Evolutionary conservation across 2,329 filamentous ascomycete genomes (phyloP).

Genomic region (Penicillium expansum): DNA sequence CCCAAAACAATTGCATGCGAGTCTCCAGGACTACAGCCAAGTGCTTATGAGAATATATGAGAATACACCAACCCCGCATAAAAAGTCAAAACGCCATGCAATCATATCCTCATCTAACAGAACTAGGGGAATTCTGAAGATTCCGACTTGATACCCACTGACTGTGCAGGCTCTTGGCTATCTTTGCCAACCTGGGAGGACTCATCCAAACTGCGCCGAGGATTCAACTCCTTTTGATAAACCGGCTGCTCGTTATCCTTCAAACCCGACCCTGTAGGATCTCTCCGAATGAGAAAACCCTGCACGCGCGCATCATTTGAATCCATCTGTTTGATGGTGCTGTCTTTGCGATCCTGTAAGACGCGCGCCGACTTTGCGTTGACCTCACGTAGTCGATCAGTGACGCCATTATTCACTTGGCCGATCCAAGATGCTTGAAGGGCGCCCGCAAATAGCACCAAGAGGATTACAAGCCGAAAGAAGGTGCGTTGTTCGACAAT

Average conservation of each 20-base stretch:
- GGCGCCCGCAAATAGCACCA: slow-evolving; percentile 68
- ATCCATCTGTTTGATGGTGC: slow-evolving; percentile 48
- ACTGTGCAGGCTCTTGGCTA: neutral
- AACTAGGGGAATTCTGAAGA: neutral
- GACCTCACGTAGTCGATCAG: slow-evolving; percentile 65
- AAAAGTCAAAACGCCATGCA: neutral
- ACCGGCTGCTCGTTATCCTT: slow-evolving; percentile 44
- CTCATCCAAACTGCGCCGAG: slow-evolving; percentile 8
- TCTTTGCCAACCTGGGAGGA: neutral
- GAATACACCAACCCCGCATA: neutral
- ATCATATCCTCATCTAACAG: neutral
- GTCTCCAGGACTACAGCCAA: neutral
- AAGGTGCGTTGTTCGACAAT: slow-evolving; percentile 80
- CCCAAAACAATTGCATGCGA: neutral
- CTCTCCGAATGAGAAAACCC: slow-evolving; percentile 71
- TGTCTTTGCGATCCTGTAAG: slow-evolving; percentile 54
- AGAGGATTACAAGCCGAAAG: slow-evolving; percentile 65
- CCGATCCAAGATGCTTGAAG: slow-evolving; percentile 70
- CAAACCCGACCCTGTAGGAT: slow-evolving; percentile 52
- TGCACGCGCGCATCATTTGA: slow-evolving; percentile 65
- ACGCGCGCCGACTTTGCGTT: slow-evolving; percentile 62
- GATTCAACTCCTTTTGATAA: slow-evolving; percentile 38
- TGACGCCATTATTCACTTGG: slow-evolving; percentile 58
- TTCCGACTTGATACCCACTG: neutral
- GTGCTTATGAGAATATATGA: neutral